These are phyloP conservation scores for Botryosphaeria dothidea DNA, from an alignment of 2,329 filamentous ascomycete genomes.

Conservation along the genomic window DNA sequence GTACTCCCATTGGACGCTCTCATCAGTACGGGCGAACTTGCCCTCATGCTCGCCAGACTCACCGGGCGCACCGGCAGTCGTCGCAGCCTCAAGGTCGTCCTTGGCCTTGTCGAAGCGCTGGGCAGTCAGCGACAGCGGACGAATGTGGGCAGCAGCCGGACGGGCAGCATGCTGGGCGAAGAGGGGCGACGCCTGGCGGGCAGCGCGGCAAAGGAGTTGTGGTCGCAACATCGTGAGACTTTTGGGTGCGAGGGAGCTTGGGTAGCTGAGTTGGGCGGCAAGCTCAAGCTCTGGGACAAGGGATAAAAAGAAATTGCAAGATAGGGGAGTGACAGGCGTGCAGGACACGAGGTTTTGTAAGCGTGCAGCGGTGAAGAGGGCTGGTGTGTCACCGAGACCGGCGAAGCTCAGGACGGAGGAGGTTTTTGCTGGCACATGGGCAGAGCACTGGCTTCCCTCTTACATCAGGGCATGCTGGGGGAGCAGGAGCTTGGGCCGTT, in stretches of 20 bases:
- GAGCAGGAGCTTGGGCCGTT: constrained; percentile 4
- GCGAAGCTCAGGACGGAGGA: not conserved
- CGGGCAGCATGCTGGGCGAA: constrained; percentile 31
- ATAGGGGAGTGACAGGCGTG: not conserved
- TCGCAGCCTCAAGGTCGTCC: constrained; percentile 34
- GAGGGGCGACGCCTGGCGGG: constrained; percentile 32
- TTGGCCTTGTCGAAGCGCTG: constrained; percentile 31
- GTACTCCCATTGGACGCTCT: constrained; percentile 75
- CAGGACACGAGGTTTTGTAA: not conserved
- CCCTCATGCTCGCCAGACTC: constrained; percentile 58
- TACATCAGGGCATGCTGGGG: constrained; percentile 7
- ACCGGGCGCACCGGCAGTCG: constrained; percentile 39
- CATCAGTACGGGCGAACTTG: constrained; percentile 76
- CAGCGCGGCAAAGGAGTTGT: constrained; percentile 26
- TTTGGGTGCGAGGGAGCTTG: constrained; percentile 14
- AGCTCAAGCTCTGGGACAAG: not conserved
- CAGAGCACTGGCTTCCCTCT: not conserved
- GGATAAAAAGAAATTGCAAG: not conserved
- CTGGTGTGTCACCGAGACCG: constrained; percentile 7
- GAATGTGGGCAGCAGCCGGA: constrained; percentile 23
- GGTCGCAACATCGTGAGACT: constrained; percentile 34
- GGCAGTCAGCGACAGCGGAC: constrained; percentile 32
- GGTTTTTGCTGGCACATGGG: constrained; percentile 15
- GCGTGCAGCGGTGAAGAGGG: constrained; percentile 1
- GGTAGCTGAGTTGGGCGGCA: not conserved